phyloP scores from a whole-genome alignment of 345 rosid species.

The Euclidium syriacum region DNA sequence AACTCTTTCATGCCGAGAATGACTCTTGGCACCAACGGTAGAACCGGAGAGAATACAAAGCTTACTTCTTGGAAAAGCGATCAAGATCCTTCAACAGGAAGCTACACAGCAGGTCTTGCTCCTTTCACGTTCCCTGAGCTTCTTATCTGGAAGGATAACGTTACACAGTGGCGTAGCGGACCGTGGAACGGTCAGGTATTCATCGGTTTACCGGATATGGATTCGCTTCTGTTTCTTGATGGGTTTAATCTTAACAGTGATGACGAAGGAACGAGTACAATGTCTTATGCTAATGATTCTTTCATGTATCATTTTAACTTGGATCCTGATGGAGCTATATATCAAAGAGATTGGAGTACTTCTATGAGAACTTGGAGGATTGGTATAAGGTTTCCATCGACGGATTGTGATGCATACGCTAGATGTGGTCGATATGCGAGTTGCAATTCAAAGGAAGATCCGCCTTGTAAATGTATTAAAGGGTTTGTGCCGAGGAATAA shows the following conservation, averaged over 20 bases:
- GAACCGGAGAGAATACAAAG: conserved; percentile 24
- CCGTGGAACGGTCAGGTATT: conserved; percentile 54
- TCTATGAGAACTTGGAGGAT: conserved; percentile 10
- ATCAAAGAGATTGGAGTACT: conserved; percentile 12
- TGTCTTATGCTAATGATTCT: conserved; percentile 13
- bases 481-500: conserved; percentile 43
- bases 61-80: conserved; percentile 48
- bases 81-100: conserved; percentile 52
- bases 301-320: conserved; percentile 2
- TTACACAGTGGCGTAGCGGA: conserved; percentile 45
- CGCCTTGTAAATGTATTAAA: conserved; percentile 47
- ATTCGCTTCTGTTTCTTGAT: conserved; percentile 26
- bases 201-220: conserved; percentile 29
- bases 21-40: conserved; percentile 29
- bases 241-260: conserved; percentile 28
- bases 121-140: conserved; percentile 29
- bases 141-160: conserved; percentile 39
- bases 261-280: conserved; percentile 15
- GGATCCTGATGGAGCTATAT: conserved; percentile 33
- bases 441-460: conserved; percentile 21
- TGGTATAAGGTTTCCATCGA: neutral
- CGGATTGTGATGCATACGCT: conserved; percentile 41
- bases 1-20: conserved; percentile 32
- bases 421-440: conserved; percentile 46
- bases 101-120: conserved; percentile 34